Base-by-base conservation (phyloP, 306 rosid genomes). In the Ochetophila trinervis region DNA sequence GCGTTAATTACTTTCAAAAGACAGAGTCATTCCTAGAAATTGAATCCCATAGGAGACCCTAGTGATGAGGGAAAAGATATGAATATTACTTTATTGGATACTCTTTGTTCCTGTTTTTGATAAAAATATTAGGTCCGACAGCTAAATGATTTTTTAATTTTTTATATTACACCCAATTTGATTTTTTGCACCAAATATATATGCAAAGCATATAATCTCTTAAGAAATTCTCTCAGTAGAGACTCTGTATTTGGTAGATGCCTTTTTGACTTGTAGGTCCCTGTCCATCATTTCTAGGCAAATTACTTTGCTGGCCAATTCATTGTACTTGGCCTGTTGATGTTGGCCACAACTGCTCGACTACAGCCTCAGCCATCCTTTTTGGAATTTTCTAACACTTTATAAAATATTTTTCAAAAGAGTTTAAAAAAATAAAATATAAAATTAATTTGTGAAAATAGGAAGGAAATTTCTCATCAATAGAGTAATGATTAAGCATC, bases 11-110 rank as follows among this genome's bases (percentile, higher is more conserved):
- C 30, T 47, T 45, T 27, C 2, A 27, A 27, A 27, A 27, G 32
- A 65, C 49, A 53, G 60, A 66, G 22, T 66, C 53, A 66, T 66
- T 44, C 70, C 51, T 6, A 19, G 27, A 48, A 32, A 11, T 16
- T n/a, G 58, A 34, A n/a, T 65, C 68, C 27, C 23, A 36, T 32
- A 57, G 30, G 16, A 63, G 35, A 8, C 44, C 44, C 55, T 5
- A 23, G 20, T 17, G 64, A 40, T 18, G 53, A 61, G 53, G 52
- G 50, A 18, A 63, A 35, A 64, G 32, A 24, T 23, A 8, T 2
- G 16, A 27, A 20, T 45, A 7, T 57, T 27, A 40, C 59, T 32
- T 32, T 24, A 49, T 30, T 27, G 56, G 67, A 63, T 35, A 8
- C 50, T 40, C 7, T 8, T 1, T 63, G 15, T 27, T 1, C 4